Conservation (phyloP, 2,329 filamentous ascomycete genomes). For the Grosmannia penicillata region DNA sequence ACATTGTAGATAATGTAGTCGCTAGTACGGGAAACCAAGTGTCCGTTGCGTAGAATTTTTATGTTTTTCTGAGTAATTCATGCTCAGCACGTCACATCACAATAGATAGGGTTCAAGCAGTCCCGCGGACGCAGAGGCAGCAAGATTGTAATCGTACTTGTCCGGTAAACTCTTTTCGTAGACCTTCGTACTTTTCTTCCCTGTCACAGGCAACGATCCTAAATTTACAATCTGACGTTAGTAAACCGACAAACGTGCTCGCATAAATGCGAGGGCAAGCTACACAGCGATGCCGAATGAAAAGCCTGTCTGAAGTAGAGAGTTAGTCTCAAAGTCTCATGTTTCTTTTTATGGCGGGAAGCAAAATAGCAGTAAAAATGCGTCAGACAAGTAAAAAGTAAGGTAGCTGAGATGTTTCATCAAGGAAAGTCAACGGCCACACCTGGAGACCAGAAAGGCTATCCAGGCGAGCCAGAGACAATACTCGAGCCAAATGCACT, state of each 20-base stretch:
- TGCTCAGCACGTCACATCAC: slow-evolving; percentile 31
- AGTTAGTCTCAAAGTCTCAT: no score
- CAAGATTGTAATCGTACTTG: slow-evolving; percentile 69
- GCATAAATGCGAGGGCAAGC: no score
- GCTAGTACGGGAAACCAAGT: slow-evolving; percentile 88
- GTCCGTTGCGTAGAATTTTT: slow-evolving; percentile 84
- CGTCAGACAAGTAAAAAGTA: slow-evolving; percentile 72
- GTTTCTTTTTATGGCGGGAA: neutral
- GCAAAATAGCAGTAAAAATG: slow-evolving; percentile 9
- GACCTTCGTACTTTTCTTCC: slow-evolving; percentile 70
- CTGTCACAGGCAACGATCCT: slow-evolving; percentile 93
- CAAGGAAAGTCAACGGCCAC: slow-evolving; percentile 61
- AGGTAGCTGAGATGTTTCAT: slow-evolving; percentile 99
- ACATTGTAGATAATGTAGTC: slow-evolving; percentile 99
- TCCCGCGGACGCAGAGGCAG: no score
- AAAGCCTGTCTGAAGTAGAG: no score
- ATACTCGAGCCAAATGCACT: slow-evolving; percentile 99
- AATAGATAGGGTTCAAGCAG: no score
- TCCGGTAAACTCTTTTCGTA: slow-evolving; percentile 69
- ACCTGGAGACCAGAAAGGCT: slow-evolving; percentile 61
- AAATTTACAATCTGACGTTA: slow-evolving; percentile 10
- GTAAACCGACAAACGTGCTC: neutral
- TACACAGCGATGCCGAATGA: no score
- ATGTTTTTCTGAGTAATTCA: slow-evolving; percentile 54
- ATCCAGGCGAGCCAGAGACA: slow-evolving; percentile 44